These are phyloP conservation scores for Hyaloscypha finlandica DNA, from an alignment of 495 filamentous ascomycete species.

Conservation along the genomic window DNA sequence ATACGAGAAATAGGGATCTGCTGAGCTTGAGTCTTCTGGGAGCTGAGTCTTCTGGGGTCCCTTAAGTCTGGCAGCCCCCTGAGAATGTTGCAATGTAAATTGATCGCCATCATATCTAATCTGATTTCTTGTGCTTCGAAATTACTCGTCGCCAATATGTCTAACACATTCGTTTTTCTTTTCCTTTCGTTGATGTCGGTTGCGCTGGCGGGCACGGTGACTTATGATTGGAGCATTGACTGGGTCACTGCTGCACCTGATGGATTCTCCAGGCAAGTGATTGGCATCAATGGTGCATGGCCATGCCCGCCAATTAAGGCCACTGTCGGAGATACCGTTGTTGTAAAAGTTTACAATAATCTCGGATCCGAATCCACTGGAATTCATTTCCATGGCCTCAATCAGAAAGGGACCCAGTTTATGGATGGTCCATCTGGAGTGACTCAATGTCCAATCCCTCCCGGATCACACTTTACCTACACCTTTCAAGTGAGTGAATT, in stretches of 20 bases:
- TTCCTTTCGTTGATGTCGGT: background rate
- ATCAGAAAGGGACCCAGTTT: slow-evolving; percentile 63
- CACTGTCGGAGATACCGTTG: slow-evolving; percentile 67
- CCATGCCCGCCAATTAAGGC: slow-evolving; percentile 66
- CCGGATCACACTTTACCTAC: slow-evolving; percentile 39
- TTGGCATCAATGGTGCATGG: slow-evolving; percentile 80
- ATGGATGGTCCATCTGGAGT: slow-evolving; percentile 73
- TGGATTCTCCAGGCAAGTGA: slow-evolving; percentile 66
- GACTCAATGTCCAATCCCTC: slow-evolving; percentile 58
- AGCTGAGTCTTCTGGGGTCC: background rate
- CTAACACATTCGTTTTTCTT: background rate
- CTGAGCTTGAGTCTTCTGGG: background rate
- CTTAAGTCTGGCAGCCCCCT: background rate
- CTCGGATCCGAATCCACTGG: slow-evolving; percentile 70
- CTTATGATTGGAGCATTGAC: slow-evolving; percentile 71
- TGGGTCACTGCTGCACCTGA: slow-evolving; percentile 76
- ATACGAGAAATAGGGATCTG: background rate
- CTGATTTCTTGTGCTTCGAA: too few species aligned
- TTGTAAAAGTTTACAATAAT: slow-evolving; percentile 70
- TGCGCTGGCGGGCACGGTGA: slow-evolving; percentile 28
- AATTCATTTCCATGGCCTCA: slow-evolving; percentile 82
- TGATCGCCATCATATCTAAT: background rate
- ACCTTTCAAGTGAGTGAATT: slow-evolving; percentile 50
- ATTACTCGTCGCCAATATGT: background rate
- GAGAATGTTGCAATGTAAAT: background rate